Evolutionary conservation across 768 basidiomycete species (phyloP).

Genomic region (Boletellus ananas): DNA sequence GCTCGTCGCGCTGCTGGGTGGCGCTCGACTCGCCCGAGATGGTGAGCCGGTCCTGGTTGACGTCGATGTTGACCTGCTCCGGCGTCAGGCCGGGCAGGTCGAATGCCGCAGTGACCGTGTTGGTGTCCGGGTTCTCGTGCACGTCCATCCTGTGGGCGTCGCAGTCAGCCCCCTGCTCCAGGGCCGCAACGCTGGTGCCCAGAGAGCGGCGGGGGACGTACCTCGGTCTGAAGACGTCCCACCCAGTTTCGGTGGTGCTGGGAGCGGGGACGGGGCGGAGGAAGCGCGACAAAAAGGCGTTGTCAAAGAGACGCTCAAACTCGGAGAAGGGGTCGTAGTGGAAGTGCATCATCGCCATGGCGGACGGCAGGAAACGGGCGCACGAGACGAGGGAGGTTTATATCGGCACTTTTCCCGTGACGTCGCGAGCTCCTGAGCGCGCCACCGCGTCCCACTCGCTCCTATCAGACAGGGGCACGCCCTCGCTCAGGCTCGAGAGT

Average conservation of each 20-base stretch:
- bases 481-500: too few species aligned
- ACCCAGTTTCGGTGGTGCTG: conserved; percentile 2
- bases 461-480: too few species aligned
- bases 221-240: conserved; percentile 32
- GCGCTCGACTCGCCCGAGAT: conserved; percentile 47
- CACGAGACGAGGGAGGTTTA: neutral
- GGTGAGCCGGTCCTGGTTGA: conserved; percentile 46
- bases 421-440: too few species aligned
- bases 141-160: conserved; percentile 47
- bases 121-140: conserved; percentile 44
- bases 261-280: conserved; percentile 12
- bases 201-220: conserved; percentile 2
- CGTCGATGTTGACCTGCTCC: conserved; percentile 49
- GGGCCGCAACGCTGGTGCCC: too few species aligned
- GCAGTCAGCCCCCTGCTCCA: neutral
- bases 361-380: neutral
- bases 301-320: conserved; percentile 43
- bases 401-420: too few species aligned
- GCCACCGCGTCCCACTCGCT: too few species aligned
- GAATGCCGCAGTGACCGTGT: conserved; percentile 51
- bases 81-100: conserved; percentile 55
- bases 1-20: conserved; percentile 32
- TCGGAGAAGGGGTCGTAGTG: conserved; percentile 40
- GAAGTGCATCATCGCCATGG: conserved; percentile 26
- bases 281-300: conserved; percentile 30